Evolutionary conservation across 2,329 filamentous ascomycete species (phyloP), one percentile per base, ranked within the genome.

Genomic region (Apiospora marii): DNA sequence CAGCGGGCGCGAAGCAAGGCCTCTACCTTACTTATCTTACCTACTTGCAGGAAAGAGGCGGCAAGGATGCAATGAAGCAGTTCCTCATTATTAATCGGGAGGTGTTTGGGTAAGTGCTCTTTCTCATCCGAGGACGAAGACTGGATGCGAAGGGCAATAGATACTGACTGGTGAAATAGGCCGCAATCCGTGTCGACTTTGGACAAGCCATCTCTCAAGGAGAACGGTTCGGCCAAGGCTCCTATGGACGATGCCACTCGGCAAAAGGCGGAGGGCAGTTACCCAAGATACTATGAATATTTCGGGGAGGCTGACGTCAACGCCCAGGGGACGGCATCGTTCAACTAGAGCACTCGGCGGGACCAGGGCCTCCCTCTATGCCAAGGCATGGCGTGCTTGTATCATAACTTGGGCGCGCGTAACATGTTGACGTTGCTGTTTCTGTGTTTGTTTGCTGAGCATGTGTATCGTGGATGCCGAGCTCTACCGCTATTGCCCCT

Each of bases 41-140:
- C 16, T 98, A 96, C 79, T 86, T 99, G 48, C 90, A 97, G 75
- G 92, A 97, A 77, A 88, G 93, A 71, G 95, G 96, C 19, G 92
- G 90, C 74, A 93, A 95, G 81, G 90, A 95, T 44, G 90, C 94
- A 1, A 96, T 97, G 85, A 94, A 95, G 83, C 92, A 95, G 77
- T 98, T 95, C 81, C 87, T 98, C 79, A 85, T 88, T 73, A 85
- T 98, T 48, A 96, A 99, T 80, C 90, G 92, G 61, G 93, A 97
- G 81, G 90, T 98, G 73, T 96, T 97, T 81, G 96, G 96, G 91
- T 92, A 85, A 82, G 90, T 80, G n/a, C 24, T 30, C 67, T 14
- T 4, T 30, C 27, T 30, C 27, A 30, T 30, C 46, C 67, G 19
- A 14, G 34, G 53, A 53, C 64, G 27, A 61, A 53, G 69, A 73